These are phyloP conservation scores for Jackrogersella multiformis DNA, from an alignment of 495 filamentous ascomycete genomes.

Conservation along the genomic window DNA sequence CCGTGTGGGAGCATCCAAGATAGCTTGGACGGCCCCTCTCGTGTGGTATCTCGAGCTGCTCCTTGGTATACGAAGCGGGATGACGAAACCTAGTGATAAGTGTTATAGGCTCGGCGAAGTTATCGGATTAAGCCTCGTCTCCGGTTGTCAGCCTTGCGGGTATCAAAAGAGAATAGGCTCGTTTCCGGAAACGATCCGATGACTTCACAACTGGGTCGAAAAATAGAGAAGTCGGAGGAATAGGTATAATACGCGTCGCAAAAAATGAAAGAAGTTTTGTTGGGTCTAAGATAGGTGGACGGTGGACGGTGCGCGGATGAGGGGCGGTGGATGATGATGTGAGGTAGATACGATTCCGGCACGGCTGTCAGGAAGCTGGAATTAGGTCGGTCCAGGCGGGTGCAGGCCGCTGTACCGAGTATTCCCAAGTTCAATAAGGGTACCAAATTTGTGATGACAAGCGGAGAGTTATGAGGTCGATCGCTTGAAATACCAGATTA, in stretches of 20 bases:
- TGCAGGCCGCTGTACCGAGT: constrained; percentile 49
- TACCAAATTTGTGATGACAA: not conserved
- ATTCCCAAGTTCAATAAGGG: constrained; percentile 32
- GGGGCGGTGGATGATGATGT: constrained; percentile 39
- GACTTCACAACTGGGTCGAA: constrained; percentile 7
- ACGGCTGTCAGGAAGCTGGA: constrained; percentile 31
- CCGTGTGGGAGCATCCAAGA: constrained; percentile 46
- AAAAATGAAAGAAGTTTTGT: constrained; percentile 3
- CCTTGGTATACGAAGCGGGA: constrained; percentile 28
- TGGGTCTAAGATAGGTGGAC: constrained; percentile 14
- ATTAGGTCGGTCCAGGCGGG: constrained; percentile 44
- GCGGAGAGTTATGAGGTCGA: not conserved
- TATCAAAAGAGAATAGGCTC: constrained; percentile 27
- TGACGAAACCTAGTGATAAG: constrained; percentile 14
- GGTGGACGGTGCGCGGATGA: constrained; percentile 25
- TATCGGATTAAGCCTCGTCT: constrained; percentile 38
- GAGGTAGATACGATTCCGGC: constrained; percentile 31
- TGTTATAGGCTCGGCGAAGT: constrained; percentile 9
- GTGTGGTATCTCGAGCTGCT: constrained; percentile 17
- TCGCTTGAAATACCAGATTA: constrained; percentile 3
- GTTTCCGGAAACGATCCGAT: constrained; percentile 21
- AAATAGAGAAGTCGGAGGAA: constrained; percentile 4
- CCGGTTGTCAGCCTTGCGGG: constrained; percentile 44
- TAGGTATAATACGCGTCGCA: constrained; percentile 7
- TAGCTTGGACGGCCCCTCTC: constrained; percentile 42